Evolutionary conservation across 768 basidiomycete species (phyloP), one percentile per base, ranked within the genome.

Genomic region (Aureoboletus auriporus): DNA sequence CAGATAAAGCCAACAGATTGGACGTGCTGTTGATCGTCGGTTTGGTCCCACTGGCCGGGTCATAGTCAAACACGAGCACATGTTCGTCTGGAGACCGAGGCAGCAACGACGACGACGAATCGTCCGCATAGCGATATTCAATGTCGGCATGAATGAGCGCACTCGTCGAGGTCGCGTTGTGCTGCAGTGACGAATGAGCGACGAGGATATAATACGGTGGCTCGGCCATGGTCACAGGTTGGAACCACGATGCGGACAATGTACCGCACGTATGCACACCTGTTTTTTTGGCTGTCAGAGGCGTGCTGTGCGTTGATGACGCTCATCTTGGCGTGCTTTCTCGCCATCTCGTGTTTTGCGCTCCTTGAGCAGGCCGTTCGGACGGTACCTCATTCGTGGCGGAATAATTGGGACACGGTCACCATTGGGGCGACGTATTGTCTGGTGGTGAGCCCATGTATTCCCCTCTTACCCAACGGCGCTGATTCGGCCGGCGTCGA

Each of bases 71-170:
- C 23, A 93, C 74, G 2, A 93, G 71, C 20, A 92, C 82, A 56
- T 85, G 85, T 63, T 89, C 87, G 44, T 78, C 73, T 10, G 76
- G 69, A 35, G 73, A 71, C 31, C 71, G 75, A 5, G 86, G 83
- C 35, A 89, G 67, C 11, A 91, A 67, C 10, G 78, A 66, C n/a
- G 80, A 65, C 4, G 87, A 83, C 0, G 83, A 75, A 60, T 93
- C 90, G 57, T 93, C 88, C 16, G 80, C 77, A 60, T 88, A 92
- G 57, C 88, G 85, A 62, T 91, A 91, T 56, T 91, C 84, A 14
- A 93, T 82, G 37, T 72, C 69, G 5, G 87, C 86, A 59, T 92
- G 89, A 10, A 75, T 68, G 40, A 72, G 58, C 29, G 50, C 53
- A 2, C 52, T 69, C 27, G 71, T 73, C 10, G 70, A 68, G 17